Base-by-base conservation (phyloP, 2,329 filamentous ascomycete genomes). In the Zalaria sp. region DNA sequence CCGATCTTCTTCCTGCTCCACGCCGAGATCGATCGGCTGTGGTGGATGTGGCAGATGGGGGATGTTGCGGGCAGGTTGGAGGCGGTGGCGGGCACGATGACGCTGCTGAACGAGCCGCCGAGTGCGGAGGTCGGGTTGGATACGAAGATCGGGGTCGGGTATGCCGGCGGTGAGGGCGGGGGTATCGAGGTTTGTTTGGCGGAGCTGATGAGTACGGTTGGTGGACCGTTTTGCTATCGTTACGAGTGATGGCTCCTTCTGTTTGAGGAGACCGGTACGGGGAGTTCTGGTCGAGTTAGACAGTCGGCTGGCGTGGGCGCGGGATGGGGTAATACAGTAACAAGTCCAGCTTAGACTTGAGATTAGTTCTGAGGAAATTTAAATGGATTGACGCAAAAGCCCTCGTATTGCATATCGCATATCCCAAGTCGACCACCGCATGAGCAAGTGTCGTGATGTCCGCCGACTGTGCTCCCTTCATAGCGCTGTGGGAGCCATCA, bases 31-130 rank as follows among this genome's bases (percentile, higher is more conserved):
- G 67, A 69, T 47, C 58, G 65, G 1, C 47, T 63, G 4, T 73
- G 60, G 55, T 65, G 62, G 55, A 67, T 65, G 8, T 73, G 69
- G 69, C 68, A 73, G 49, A 66, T 65, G 43, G 52, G 62, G 37
- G 61, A 71, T 43, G 51, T 61, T 32, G 48, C 52, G 38, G 54
- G 55, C 8, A 56, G 68, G 9, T 55, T 55, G 41, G 53, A 60
- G 39, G 56, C 53, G 27, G 60, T 72, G 42, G 55, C 51, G 3
- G 68, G 64, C 2, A 69, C 66, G 4, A 58, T 58, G 5, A 71
- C 67, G 3, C 57, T 69, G 11, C 55, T 65, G 38, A 65, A 68
- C 40, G 35, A 43, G 1, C 67, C 68, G 2, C 57, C 64, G 3
- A 64, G 61, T 37, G 45, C 63, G 5, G 64, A 67, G 37, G 62